Evolutionary conservation across 2,329 filamentous ascomycete species (phyloP), one percentile per base, ranked within the genome.

Genomic region (Neonectria magnoliae): DNA sequence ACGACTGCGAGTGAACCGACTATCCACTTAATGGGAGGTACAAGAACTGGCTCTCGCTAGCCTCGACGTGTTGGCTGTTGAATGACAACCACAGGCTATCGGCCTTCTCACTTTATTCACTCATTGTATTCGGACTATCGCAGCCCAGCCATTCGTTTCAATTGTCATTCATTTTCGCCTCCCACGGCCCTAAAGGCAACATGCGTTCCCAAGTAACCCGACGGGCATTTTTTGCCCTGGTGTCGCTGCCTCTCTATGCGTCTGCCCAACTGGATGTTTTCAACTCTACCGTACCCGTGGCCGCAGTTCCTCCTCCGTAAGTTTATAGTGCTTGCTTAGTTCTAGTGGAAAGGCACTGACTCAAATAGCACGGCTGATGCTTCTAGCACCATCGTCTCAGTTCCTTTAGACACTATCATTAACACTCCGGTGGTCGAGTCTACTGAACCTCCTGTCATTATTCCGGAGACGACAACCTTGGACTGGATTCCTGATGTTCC

Each of bases 191-290:
- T 14, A 25, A n/a, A 27, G 33, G 44, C 38, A 51, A 59, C 41
- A 25, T 70, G 69, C 38, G 65, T 33, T 70, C 41, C 42, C 44
- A 58, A 1, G 48, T 38, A n/a, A 47, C 45, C 6, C 18, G 58
- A 13, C 59, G 59, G 16, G 58, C 63, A 7, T 52, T 70, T 22
- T 27, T 70, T 52, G 59, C 62, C 16, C 44, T 70, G 31, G 68
- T 62, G 18, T 59, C 60, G 11, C 16, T 70, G 48, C 65, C 68
- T 16, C 52, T 68, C 22, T 45, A 47, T 10, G 56, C 61, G 8
- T 48, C 62, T 8, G 65, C 68, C n/a, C 66, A 70, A 27, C 36
- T 52, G n/a, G 13, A 58, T 29, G 11, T 47, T 16, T 53, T 61
- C 33, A 41, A 50, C 16, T 10, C 52, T 48, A 7, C 53, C n/a